phyloP scores from a whole-genome alignment of 345 rosid species.

The Euphorbia peplus region DNA sequence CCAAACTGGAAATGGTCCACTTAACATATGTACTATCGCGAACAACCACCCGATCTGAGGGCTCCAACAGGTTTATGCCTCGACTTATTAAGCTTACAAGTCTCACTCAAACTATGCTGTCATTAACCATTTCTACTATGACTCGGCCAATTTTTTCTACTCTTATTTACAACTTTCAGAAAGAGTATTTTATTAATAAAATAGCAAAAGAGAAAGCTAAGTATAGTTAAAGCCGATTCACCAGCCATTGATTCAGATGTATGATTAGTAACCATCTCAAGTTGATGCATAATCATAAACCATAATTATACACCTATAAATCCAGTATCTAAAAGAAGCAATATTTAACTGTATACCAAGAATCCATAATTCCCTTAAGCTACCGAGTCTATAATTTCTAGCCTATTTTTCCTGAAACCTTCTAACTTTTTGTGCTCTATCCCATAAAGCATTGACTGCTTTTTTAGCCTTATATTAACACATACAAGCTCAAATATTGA shows the following conservation, averaged over 20 bases:
- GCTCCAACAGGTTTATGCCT: not conserved
- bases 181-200: not conserved
- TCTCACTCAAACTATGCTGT: not conserved
- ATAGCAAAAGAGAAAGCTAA: not conserved
- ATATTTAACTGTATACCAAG: not conserved
- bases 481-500: not conserved
- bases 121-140: not conserved
- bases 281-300: not conserved
- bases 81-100: not conserved
- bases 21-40: not conserved
- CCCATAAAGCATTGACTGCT: not conserved
- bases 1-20: not conserved
- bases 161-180: not conserved
- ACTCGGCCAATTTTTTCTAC: not conserved
- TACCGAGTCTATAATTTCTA: not conserved
- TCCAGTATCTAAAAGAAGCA: not conserved
- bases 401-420: not conserved
- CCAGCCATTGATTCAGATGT: not conserved
- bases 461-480: not conserved
- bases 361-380: not conserved
- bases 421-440: not conserved
- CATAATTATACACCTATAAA: not conserved
- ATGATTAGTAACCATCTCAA: not conserved
- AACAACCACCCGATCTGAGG: not conserved
- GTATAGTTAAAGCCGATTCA: not conserved